These are phyloP conservation scores for Omphalea diandra DNA, from an alignment of 441 rosid species.

Conservation along the genomic window DNA sequence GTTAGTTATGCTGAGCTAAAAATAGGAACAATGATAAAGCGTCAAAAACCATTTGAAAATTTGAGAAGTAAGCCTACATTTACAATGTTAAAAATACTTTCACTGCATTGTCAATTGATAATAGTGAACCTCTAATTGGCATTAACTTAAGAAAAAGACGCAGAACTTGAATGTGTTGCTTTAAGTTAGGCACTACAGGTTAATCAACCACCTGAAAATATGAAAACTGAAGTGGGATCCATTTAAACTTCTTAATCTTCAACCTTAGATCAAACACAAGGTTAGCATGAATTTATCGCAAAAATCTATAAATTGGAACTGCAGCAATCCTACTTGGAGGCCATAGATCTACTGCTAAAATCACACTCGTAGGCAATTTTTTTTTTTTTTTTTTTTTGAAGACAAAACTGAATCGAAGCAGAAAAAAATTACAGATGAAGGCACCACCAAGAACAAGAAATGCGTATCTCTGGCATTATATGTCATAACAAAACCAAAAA, in stretches of 20 bases:
- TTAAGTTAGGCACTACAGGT: not conserved
- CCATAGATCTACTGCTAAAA: not conserved
- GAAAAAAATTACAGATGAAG: not conserved
- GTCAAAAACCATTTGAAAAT: not conserved
- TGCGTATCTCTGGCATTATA: not conserved
- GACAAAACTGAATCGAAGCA: conserved; percentile 1
- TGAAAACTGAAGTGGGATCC: not conserved
- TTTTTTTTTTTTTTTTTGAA: too few species aligned
- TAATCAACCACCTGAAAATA: conserved; percentile 7
- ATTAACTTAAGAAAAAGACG: not conserved
- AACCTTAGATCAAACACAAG: conserved; percentile 5
- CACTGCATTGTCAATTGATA: not conserved
- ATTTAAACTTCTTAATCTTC: not conserved
- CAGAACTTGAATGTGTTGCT: not conserved
- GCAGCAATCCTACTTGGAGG: not conserved
- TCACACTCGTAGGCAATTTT: not conserved
- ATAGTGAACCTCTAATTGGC: not conserved
- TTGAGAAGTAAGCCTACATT: not conserved
- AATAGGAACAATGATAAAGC: not conserved
- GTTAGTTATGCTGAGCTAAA: not conserved
- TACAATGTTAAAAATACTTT: not conserved
- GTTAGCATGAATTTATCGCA: not conserved
- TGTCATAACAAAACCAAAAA: not conserved
- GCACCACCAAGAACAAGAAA: not conserved
- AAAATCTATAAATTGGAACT: not conserved